A percentile compares a stretch with the other conserved stretches of the same genome.
These are phyloP conservation scores for Aegilops longissima DNA, from an alignment of 176 grass and related monocot species.

Conservation along the genomic window DNA sequence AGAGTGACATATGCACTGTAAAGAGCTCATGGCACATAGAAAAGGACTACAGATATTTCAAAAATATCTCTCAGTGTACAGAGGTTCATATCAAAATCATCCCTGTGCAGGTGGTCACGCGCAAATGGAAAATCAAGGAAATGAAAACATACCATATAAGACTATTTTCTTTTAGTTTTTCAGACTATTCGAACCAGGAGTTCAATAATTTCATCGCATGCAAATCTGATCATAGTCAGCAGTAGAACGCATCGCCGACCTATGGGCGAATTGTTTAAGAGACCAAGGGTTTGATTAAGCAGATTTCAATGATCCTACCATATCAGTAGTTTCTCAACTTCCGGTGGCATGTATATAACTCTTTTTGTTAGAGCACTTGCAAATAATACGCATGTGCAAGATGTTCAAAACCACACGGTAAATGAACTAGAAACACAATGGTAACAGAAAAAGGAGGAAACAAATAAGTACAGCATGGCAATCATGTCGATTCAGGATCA, in stretches of 20 bases:
- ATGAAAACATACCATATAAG: neutral
- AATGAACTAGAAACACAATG: neutral
- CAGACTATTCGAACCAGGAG: neutral
- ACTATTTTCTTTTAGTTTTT: neutral
- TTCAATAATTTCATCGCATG: neutral
- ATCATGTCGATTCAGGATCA: conserved; percentile 3
- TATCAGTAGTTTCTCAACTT: no score
- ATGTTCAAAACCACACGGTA: neutral
- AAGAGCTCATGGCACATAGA: neutral
- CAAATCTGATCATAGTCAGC: conserved; percentile 1
- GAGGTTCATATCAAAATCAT: neutral
- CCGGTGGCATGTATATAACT: neutral
- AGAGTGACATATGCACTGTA: neutral
- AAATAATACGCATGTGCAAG: no score
- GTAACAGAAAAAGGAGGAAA: neutral
- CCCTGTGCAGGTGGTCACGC: neutral
- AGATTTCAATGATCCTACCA: neutral
- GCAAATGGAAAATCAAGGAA: neutral
- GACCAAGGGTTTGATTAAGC: no score
- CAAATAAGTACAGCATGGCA: neutral
- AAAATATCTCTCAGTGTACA: conserved; percentile 5
- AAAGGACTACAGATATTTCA: conserved; percentile 14
- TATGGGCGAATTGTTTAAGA: no score
- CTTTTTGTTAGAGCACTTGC: no score
- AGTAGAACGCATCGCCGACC: neutral